Evolutionary conservation across 2,329 filamentous ascomycete genomes (phyloP), one percentile per base, ranked within the genome.

Genomic region (Calonectria naviculata): DNA sequence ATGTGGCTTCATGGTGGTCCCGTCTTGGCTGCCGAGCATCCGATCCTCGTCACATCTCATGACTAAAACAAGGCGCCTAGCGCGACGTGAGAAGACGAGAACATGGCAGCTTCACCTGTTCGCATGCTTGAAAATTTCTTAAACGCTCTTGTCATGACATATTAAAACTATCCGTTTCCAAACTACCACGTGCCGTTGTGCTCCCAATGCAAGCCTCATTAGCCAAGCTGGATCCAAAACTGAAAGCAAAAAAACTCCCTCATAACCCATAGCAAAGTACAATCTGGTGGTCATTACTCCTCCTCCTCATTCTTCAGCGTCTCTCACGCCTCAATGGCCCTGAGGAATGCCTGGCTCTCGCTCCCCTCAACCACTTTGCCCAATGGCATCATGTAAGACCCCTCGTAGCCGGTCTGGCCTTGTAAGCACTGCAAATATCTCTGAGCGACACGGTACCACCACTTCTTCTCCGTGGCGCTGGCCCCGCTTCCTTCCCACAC

Each of bases 401-500:
- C 81, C 26, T 78, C 73, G 19, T 80, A 78, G 2, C 80, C 78
- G 4, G 80, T 78, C 26, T 71, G 68, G 6, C 73, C 76, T 70
- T 83, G 81, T 62, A 88, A 79, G 36, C 83, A 83, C 13, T 83
- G 82, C 60, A 89, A 78, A 73, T 92, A 92, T 6, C 84, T 83
- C 81, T 91, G 87, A n/a, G 89, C 87, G 5, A 91, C 86, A 69
- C 84, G 85, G 54, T 92, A 80, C 92, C 92, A 93, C 79, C 84
- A 84, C 6, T 88, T 86, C 80, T 86, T 91, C 82, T 93, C 92
- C 1, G 80, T 81, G 38, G 81, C 81, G 79, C 91, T 93, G 10
- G 91, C 90, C 1, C 84, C 83, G 2, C 82, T 81, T 0, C 92
- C 92, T 76, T 92, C 87, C 92, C 92, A 93, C 2, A 93, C 89